Conservation (phyloP, 164 flowering plant genomes). For the Litsea cubeba region DNA sequence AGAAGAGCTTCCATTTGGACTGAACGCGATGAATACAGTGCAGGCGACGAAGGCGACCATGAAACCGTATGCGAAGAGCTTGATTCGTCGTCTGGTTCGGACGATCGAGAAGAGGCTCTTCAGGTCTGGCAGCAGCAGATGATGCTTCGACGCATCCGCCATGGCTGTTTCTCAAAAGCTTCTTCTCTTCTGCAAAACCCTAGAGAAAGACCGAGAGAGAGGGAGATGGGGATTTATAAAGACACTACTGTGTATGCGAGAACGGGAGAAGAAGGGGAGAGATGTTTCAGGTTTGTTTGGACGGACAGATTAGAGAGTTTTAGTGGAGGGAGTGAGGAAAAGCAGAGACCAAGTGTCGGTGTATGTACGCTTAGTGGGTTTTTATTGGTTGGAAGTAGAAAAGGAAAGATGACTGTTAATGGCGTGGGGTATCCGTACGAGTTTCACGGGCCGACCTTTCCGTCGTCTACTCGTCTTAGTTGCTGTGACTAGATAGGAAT, state of each 20-base stretch:
- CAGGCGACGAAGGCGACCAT: slow-evolving; percentile 51
- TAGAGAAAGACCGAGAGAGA: neutral
- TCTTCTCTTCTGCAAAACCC: neutral
- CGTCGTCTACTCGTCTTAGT: no score
- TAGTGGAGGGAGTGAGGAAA: neutral
- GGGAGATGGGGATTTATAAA: no score
- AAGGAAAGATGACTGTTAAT: no score
- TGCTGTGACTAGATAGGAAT: no score
- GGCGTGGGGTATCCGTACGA: no score
- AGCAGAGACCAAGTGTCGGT: neutral
- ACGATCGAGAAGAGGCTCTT: slow-evolving; percentile 28
- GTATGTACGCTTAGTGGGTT: neutral
- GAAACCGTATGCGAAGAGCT: slow-evolving; percentile 49
- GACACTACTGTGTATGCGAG: no score
- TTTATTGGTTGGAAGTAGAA: neutral
- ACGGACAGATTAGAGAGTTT: no score
- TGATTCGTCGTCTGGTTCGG: slow-evolving; percentile 41
- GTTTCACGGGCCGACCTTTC: no score
- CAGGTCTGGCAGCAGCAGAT: slow-evolving; percentile 37
- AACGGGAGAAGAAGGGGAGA: neutral
- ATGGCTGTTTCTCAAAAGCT: slow-evolving; percentile 20
- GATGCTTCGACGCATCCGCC: slow-evolving; percentile 57
- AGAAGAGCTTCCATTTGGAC: slow-evolving; percentile 44
- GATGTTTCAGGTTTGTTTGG: no score
- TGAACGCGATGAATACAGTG: slow-evolving; percentile 60